Evolutionary conservation across 2,329 filamentous ascomycete species (phyloP).

Genomic region (Trichoderma sp.): DNA sequence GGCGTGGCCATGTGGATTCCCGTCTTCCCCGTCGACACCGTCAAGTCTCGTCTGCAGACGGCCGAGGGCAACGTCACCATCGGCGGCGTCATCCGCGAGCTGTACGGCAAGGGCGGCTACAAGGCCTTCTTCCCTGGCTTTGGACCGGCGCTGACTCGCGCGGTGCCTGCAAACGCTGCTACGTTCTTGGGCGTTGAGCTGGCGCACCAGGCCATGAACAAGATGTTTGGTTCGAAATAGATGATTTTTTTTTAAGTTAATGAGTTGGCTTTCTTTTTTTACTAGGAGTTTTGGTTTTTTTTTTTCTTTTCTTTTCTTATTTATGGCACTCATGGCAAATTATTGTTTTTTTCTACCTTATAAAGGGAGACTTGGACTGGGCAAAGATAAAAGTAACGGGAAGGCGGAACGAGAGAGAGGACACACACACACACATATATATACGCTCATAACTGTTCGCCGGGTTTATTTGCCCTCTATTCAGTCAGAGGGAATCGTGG

Average conservation of each 20-base stretch:
- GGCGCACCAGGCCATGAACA: slow-evolving; percentile 80
- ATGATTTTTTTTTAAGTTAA: background rate
- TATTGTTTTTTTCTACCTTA: background rate
- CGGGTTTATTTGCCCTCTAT: background rate
- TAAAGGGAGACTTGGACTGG: background rate
- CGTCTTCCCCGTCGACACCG: slow-evolving; percentile 95
- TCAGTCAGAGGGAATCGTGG: background rate
- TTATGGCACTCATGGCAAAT: slow-evolving; percentile 7
- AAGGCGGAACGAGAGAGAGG: background rate
- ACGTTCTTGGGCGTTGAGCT: slow-evolving; percentile 88
- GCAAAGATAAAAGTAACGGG: background rate
- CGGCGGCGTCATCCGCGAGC: slow-evolving; percentile 72
- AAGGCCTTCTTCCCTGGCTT: slow-evolving; percentile 98
- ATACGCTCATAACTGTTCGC: background rate
- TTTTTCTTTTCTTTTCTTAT: background rate
- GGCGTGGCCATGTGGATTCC: slow-evolving; percentile 99
- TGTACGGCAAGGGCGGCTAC: slow-evolving; percentile 81
- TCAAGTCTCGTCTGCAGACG: slow-evolving; percentile 92
- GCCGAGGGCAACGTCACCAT: slow-evolving; percentile 83
- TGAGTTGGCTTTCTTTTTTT: background rate
- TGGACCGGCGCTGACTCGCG: slow-evolving; percentile 86
- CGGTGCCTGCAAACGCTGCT: slow-evolving; percentile 93
- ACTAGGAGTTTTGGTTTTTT: background rate
- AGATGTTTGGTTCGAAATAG: slow-evolving; percentile 57
- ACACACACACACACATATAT: background rate